Base-by-base conservation (phyloP, 345 rosid species). In the Brassica incana region DNA sequence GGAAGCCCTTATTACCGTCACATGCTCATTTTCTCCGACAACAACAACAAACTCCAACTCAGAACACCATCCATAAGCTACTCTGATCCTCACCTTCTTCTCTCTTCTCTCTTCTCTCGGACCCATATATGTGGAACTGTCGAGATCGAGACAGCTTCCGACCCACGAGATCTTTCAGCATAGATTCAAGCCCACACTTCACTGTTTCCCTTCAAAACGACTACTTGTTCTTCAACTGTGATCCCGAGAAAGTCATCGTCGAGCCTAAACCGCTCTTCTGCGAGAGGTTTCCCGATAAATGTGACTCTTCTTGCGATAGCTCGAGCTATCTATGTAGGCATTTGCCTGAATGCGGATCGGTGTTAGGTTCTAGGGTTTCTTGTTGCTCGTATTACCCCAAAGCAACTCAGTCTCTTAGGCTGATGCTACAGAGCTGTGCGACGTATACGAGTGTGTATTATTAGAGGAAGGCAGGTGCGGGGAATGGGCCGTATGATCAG, bases 81-180 rank as follows among this genome's bases (percentile, higher is more conserved):
- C 80, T 83, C 91, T 0, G 97, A 93, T 73, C 96, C 98, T 20
- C 98, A 95, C 78, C 69, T 93, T 61, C 80, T 91, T 14, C 77
- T 93, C 40, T 71, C n/a, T n/a, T n/a, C n/a, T n/a, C n/a, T n/a
- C 83, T 4, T 30, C 33, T 32, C 35, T 32, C 45, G 3, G 99
- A 93, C 80, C 94, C 93, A 3, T 93, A 83, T 67, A 93, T 93
- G 98, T 95, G 98, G 97, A 87, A 81, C 5, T 95, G 99, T 25
- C 82, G 76, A 64, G 99, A 93, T 62, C 84, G 91, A 0, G 85
- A 77, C 43, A 82, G 85, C 23, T 95, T 90, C 70, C 89, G 96
- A 9, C 87, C 93, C 0, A 90, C 97, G 0, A 85, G 94, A 60
- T 86, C 97, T 11, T 94, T 94, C 20, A 93, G 97, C 80, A 93